A percentile compares a stretch with the other conserved stretches of the same genome.
Conservation (phyloP, 1,284 basidiomycete species). For the Papiliotrema nemorosa region DNA sequence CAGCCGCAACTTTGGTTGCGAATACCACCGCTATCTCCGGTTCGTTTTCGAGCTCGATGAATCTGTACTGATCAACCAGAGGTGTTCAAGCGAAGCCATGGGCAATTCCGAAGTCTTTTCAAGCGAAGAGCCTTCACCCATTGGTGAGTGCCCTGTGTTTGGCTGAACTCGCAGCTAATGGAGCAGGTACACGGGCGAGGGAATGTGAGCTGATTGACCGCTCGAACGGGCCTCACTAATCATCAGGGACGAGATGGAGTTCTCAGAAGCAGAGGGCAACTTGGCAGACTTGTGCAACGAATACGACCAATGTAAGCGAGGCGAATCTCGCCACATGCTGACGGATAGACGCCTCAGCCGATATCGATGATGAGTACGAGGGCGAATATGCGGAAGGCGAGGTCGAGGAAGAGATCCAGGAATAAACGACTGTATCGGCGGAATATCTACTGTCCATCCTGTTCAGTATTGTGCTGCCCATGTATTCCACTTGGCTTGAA, state of each 20-base stretch:
- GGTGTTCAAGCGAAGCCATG: slow-evolving; percentile 75
- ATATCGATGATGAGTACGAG: slow-evolving; percentile 32
- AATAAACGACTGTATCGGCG: slow-evolving; percentile 1
- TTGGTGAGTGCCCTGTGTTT: slow-evolving; percentile 51
- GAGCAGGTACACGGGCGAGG: slow-evolving; percentile 70
- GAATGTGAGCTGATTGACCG: slow-evolving; percentile 57
- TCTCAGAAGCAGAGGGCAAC: slow-evolving; percentile 61
- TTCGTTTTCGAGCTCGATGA: neutral
- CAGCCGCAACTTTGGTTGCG: slow-evolving; percentile 72
- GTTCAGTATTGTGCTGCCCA: too few species aligned
- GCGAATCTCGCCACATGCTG: slow-evolving; percentile 2
- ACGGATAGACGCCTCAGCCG: slow-evolving; percentile 24
- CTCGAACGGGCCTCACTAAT: neutral
- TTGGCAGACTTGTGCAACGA: slow-evolving; percentile 45
- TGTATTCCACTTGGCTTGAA: too few species aligned
- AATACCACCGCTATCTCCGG: slow-evolving; percentile 80
- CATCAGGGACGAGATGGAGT: slow-evolving; percentile 71
- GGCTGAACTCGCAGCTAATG: neutral
- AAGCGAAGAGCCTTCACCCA: slow-evolving; percentile 81
- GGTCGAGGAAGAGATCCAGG: slow-evolving; percentile 14
- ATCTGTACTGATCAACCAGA: slow-evolving; percentile 51
- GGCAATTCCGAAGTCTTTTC: slow-evolving; percentile 65
- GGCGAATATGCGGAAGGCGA: slow-evolving; percentile 11
- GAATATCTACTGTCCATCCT: too few species aligned
- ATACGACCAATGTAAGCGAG: slow-evolving; percentile 40